Evolutionary conservation across 352 stramenopile genomes (phyloP), one percentile per base, ranked within the genome.

Genomic region (Blastocystis sp.): DNA sequence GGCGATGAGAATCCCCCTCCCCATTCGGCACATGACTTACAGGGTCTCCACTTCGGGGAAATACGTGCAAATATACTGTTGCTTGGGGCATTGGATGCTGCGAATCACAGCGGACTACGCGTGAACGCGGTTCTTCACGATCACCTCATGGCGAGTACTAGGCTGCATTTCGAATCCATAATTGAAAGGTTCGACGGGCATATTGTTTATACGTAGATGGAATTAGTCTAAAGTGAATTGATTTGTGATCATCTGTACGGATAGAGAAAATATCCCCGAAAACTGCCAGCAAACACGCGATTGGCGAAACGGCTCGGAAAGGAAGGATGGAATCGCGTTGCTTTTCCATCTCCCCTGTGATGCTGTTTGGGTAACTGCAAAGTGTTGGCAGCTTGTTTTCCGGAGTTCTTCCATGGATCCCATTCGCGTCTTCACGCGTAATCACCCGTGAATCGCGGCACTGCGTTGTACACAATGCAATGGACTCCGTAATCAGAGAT

Each of bases 11-110:
- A 34, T 60, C 19, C 28, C 1, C 28, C n/a, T 2, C 28, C 10
- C 59, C n/a, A 59, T 41, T 56, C 41, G 3, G 21, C 0, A n/a
- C 10, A 70, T 19, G 28, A 84, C 74, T 14, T 84, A 84, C 74
- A 84, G 56, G 28, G 74, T 84, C 34, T 84, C 74, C 21, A 84
- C 74, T 52, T 84, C 74, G 66, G 74, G 52, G n/a, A 70, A 84
- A 28, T 64, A 64, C n/a, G 74, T 84, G 3, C 45, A 34, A 40
- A 84, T 43, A 17, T 70, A 69, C 43, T 40, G 21, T n/a, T 67
- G 21, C 9, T 84, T 66, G 14, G 74, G 74, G 43, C 74, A 84
- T 9, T 84, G 56, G 28, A 62, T 84, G n/a, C 74, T 84, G 60
- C 74, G 74, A 45, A 84, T 66, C 21, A 84, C 60, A 5, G 74